Base-by-base conservation (phyloP, 2,329 filamentous ascomycete species). In the Nannizzia gypsea region DNA sequence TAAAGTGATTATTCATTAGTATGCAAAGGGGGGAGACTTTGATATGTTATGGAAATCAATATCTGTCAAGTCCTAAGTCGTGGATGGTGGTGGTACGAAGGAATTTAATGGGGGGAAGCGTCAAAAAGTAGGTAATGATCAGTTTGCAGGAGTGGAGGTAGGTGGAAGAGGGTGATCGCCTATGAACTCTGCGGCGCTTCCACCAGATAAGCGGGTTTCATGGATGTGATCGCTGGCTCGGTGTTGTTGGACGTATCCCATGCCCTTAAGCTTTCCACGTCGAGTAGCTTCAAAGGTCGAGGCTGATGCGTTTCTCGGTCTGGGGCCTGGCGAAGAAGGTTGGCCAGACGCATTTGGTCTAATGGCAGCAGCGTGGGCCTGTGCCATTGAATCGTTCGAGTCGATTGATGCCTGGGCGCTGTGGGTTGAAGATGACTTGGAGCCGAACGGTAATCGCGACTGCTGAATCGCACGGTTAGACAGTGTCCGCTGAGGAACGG, bases 211-310 rank as follows among this genome's bases (percentile, higher is more conserved):
- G 70, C 68, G 56, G n/a, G 56, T 31, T 26, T 75, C 71, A 59
- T 76, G 74, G 36, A 80, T 78, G 61, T 78, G 74, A 56, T 80
- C 77, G 58, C 72, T 74, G 3, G 77, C 74, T 36, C 77, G 74
- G 64, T 78, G 72, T 61, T 78, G 74, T 8, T 74, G 71, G 9
- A 80, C 78, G 60, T 77, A 79, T 0, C 78, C 78, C 70, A 80
- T 68, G 57, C 77, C 78, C 5, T 76, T 77, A 0, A 77, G 77
- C 17, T 34, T 28, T 6, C 50, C 50, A 5, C 50, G 50, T 48
- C 77, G 72, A 56, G 70, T 71, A 26, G 67, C 40, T 28, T 59
- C 34, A 31, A 48, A 62, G 1, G 58, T 54, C 9, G 52, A 56
- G 20, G 59, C 48, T 24, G 64, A 64, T 50, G 57, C 44, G 36